These are phyloP conservation scores for Fusarium sp. DNA, from an alignment of 2,329 filamentous ascomycete species.

Conservation along the genomic window DNA sequence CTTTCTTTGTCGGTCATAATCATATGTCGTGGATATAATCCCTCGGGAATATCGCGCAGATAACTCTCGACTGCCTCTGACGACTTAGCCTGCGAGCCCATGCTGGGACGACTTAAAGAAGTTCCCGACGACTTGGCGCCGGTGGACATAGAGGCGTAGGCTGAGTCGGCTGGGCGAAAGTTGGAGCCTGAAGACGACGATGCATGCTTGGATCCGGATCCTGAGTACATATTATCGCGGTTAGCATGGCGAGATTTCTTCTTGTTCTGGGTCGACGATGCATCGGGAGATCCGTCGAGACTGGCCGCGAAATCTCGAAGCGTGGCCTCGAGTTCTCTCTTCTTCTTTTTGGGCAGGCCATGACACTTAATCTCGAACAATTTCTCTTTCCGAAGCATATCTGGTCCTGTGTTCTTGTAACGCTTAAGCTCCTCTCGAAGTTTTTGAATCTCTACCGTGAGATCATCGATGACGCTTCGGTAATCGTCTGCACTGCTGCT, in stretches of 20 bases:
- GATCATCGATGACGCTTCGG: slow-evolving; percentile 85
- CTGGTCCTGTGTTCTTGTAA: slow-evolving; percentile 74
- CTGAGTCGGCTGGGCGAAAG: slow-evolving; percentile 67
- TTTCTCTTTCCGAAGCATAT: slow-evolving; percentile 78
- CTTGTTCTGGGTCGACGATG: slow-evolving; percentile 55
- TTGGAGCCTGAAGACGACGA: slow-evolving; percentile 66
- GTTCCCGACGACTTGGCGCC: slow-evolving; percentile 60
- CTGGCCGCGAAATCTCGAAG: slow-evolving; percentile 76
- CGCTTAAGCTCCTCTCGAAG: slow-evolving; percentile 78
- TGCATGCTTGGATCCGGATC: slow-evolving; percentile 62
- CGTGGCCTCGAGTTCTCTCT: slow-evolving; percentile 79
- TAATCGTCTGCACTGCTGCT: slow-evolving; percentile 79
- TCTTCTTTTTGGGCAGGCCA: slow-evolving; percentile 76
- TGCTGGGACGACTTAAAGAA: slow-evolving; percentile 53
- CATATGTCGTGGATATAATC: slow-evolving; percentile 70
- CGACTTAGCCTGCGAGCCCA: slow-evolving; percentile 54
- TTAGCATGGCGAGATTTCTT: slow-evolving; percentile 57
- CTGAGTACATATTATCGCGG: slow-evolving; percentile 56
- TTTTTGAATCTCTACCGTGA: slow-evolving; percentile 85
- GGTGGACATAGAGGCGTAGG: slow-evolving; percentile 75
- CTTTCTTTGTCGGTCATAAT: slow-evolving; percentile 77
- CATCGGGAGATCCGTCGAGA: slow-evolving; percentile 64
- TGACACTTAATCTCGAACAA: slow-evolving; percentile 87
- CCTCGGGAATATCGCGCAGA: slow-evolving; percentile 77
- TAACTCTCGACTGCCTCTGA: slow-evolving; percentile 74